Evolutionary conservation across 2,329 filamentous ascomycete species (phyloP).

Genomic region (Aureobasidium sp.): DNA sequence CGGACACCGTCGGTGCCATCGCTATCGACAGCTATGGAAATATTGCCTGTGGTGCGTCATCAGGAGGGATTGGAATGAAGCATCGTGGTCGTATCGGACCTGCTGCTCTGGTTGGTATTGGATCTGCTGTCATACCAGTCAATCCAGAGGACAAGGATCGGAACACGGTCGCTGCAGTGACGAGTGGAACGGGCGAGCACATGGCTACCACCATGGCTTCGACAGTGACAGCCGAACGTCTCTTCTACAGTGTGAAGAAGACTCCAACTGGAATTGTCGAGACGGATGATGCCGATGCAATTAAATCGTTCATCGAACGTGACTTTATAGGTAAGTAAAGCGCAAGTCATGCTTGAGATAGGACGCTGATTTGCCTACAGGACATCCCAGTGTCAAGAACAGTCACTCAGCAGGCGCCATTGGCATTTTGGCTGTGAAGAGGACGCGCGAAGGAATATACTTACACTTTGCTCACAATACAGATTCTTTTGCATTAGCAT

Average conservation of each 20-base stretch:
- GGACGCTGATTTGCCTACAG: slow-evolving; percentile 26
- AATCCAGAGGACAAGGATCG: slow-evolving; percentile 62
- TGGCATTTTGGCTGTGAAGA: slow-evolving; percentile 85
- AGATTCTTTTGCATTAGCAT: slow-evolving; percentile 72
- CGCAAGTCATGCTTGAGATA: not conserved
- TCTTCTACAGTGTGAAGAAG: slow-evolving; percentile 64
- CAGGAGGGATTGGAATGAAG: slow-evolving; percentile 98
- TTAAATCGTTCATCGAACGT: slow-evolving; percentile 66
- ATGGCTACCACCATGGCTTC: slow-evolving; percentile 96
- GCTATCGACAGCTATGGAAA: slow-evolving; percentile 78
- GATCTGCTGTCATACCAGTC: slow-evolving; percentile 78
- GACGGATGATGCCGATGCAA: slow-evolving; percentile 59
- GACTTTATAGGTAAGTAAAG: slow-evolving; percentile 70
- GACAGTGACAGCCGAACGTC: slow-evolving; percentile 72
- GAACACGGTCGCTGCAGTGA: slow-evolving; percentile 72
- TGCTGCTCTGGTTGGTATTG: slow-evolving; percentile 85
- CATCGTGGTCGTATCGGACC: slow-evolving; percentile 85
- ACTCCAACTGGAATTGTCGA: slow-evolving; percentile 41
- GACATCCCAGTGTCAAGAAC: slow-evolving; percentile 71
- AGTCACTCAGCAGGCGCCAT: slow-evolving; percentile 82
- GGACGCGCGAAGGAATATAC: slow-evolving; percentile 65
- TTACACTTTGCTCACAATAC: slow-evolving; percentile 97
- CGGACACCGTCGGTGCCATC: slow-evolving; percentile 93
- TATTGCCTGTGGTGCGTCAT: slow-evolving; percentile 92
- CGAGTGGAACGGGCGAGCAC: slow-evolving; percentile 93